phyloP scores from a whole-genome alignment of 169 alveolate genomes.

The Plasmodium coatneyi region DNA sequence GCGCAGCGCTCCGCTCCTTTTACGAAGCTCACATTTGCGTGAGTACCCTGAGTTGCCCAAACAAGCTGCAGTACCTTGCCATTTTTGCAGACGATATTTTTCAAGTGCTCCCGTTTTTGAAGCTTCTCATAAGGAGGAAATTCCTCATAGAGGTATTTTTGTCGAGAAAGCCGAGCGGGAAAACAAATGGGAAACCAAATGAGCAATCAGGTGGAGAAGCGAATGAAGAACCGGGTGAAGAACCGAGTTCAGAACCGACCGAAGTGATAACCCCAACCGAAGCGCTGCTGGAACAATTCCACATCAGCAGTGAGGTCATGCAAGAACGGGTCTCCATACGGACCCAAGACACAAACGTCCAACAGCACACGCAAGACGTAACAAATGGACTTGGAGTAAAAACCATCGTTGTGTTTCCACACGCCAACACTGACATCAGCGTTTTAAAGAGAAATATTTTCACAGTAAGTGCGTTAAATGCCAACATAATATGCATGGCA shows the following conservation, averaged over 20 bases:
- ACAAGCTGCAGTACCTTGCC: slow-evolving; percentile 24
- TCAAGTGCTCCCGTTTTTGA: slow-evolving; percentile 52
- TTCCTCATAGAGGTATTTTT: slow-evolving; percentile 34
- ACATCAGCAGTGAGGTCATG: slow-evolving; percentile 11
- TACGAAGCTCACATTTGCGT: slow-evolving; percentile 63
- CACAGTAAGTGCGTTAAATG: slow-evolving; percentile 60
- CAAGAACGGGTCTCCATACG: slow-evolving; percentile 36
- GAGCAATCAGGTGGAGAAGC: background rate
- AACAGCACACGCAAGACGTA: slow-evolving; percentile 30
- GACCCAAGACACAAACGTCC: slow-evolving; percentile 21
- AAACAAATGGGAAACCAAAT: background rate
- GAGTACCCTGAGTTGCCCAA: slow-evolving; percentile 2
- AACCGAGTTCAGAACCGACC: background rate
- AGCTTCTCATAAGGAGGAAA: slow-evolving; percentile 17
- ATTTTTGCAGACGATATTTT: slow-evolving; percentile 37
- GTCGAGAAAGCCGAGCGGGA: slow-evolving; percentile 4
- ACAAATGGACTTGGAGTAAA: slow-evolving; percentile 43
- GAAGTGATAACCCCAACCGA: background rate
- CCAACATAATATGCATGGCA: slow-evolving; percentile 21
- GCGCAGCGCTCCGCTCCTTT: slow-evolving; percentile 43
- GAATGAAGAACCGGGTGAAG: background rate
- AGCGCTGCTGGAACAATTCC: slow-evolving; percentile 30
- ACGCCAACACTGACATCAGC: slow-evolving; percentile 19
- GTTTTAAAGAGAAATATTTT: slow-evolving; percentile 35
- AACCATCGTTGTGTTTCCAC: slow-evolving; percentile 48